Conservation (phyloP, 352 stramenopile species). For the Pythium folliculosum region DNA sequence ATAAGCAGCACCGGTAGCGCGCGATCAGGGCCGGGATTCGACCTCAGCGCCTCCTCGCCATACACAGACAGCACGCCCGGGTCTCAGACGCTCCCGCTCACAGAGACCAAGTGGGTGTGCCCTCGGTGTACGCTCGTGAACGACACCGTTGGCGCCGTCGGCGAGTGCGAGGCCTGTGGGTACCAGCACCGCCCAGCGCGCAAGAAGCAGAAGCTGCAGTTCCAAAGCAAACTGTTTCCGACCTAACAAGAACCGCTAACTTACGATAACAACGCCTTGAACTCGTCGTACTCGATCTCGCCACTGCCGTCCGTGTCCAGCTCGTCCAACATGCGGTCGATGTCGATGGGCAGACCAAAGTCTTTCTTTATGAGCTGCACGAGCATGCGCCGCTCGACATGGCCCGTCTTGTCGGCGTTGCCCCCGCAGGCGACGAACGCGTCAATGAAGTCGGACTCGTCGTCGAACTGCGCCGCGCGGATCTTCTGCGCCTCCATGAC, state of each 20-base stretch:
- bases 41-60: neutral
- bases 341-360: conserved; percentile 95
- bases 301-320: conserved; percentile 93
- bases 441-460: conserved; percentile 97
- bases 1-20: neutral
- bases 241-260: conserved; percentile 27
- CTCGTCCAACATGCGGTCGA: conserved; percentile 95
- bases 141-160: conserved; percentile 34
- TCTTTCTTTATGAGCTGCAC: conserved; percentile 97
- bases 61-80: neutral
- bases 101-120: conserved; percentile 55
- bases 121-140: conserved; percentile 83
- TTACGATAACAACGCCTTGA: conserved; percentile 91
- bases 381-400: conserved; percentile 89
- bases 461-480: conserved; percentile 91
- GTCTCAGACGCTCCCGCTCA: neutral
- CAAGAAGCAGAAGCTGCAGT: conserved; percentile 73
- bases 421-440: conserved; percentile 96
- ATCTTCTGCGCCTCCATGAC: conserved; percentile 98
- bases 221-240: conserved; percentile 78
- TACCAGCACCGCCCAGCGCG: conserved; percentile 51
- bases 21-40: neutral
- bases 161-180: conserved; percentile 68
- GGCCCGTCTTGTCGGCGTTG: conserved; percentile 88
- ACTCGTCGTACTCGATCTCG: conserved; percentile 97